Base-by-base conservation (phyloP, 306 rosid genomes). In the Fragaria nilgerrensis region DNA sequence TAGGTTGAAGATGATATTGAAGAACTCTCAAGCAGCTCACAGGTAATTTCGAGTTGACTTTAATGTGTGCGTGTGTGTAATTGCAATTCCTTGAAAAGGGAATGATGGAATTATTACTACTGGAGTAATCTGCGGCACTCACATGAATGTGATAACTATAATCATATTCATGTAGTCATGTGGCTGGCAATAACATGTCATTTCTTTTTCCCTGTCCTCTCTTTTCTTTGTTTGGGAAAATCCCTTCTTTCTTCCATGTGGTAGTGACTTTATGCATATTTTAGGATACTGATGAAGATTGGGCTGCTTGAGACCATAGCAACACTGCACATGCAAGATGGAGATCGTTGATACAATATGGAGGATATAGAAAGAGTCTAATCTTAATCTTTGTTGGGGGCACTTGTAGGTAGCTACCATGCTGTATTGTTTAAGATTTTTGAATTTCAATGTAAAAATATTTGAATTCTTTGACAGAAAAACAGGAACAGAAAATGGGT, bases 271-370 rank as follows among this genome's bases (percentile, higher is more conserved):
- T 27, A 29, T 23, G 37, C 45, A 47, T 11, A 68, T 55, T 73
- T 43, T 78, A 91, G 97, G 88, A 79, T 85, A 22, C 87, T n/a
- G 94, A 92, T 74, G 94, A 89, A 74, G 97, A 92, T 56, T 89
- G 97, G 97, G 64, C 85, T 68, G 88, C 82, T 64, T 92, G 83
- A 89, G 81, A 41, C 7, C 53, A 19, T 17, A 34, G 52, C 68
- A 16, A 9, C 14, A 15, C 58, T 34, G 47, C 47, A 43, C 47
- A 9, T 43, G 47, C 47, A 43, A 43, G 47, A 43, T 43, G 45
- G 45, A 43, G 45, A 43, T 39, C 9, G 25, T 15, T 71, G 39
- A 62, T 62, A 29, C 67, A 29, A 27, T n/a, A 62, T 11, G n/a
- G 68, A 29, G 22, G 70, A 16, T 64, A 17, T 4, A 10, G 17